Evolutionary conservation across 495 filamentous ascomycete genomes (phyloP).

Genomic region (Aspergillus campestris): DNA sequence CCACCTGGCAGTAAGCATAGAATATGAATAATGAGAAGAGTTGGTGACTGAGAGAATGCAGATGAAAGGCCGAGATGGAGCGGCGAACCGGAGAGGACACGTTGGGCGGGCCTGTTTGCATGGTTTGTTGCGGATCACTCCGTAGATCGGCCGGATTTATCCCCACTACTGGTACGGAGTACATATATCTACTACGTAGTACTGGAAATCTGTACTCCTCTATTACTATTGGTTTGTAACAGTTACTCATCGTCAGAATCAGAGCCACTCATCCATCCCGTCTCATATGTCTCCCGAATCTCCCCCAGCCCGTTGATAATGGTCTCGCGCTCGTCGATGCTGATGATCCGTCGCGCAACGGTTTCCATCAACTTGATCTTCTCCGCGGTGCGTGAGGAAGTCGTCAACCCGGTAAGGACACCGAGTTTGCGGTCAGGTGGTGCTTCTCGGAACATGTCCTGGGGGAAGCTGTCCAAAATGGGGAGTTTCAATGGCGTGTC

Average conservation of each 20-base stretch:
- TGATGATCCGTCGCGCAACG: constrained; percentile 48
- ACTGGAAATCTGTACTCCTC: too few relatives aligned
- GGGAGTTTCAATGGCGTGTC: constrained; percentile 59
- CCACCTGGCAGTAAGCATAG: constrained; percentile 31
- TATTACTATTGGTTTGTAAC: neutral
- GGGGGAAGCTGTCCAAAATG: constrained; percentile 72
- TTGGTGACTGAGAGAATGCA: neutral
- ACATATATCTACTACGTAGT: too few relatives aligned
- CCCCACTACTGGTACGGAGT: too few relatives aligned
- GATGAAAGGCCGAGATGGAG: constrained; percentile 1
- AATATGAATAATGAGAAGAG: constrained; percentile 2
- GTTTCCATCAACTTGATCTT: constrained; percentile 58
- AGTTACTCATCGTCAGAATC: constrained; percentile 68
- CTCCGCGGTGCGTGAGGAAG: constrained; percentile 60
- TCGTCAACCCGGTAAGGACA: constrained; percentile 59
- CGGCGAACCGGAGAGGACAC: constrained; percentile 14
- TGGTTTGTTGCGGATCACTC: constrained; percentile 2
- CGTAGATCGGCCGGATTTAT: neutral
- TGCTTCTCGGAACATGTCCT: constrained; percentile 47
- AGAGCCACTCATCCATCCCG: constrained; percentile 80
- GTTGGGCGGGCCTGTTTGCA: constrained; percentile 14
- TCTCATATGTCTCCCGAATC: constrained; percentile 79
- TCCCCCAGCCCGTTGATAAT: constrained; percentile 77
- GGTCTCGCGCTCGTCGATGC: constrained; percentile 71
- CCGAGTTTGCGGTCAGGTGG: constrained; percentile 36